Evolutionary conservation across 2,329 filamentous ascomycete genomes (phyloP).

Genomic region (Scortechinia acanthostroma): DNA sequence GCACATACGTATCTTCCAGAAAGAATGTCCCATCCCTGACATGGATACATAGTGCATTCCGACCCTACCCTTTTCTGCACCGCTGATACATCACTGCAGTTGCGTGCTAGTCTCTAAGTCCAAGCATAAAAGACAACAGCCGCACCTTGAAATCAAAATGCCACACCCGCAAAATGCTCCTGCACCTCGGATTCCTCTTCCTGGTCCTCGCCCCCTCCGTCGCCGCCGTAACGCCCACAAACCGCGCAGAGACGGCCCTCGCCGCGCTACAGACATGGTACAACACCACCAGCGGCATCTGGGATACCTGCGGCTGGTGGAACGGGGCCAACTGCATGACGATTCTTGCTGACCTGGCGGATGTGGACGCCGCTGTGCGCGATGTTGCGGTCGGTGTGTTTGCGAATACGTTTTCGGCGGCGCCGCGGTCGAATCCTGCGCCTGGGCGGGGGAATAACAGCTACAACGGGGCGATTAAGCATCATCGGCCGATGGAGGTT

Average conservation of each 20-base stretch:
- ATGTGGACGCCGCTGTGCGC: conserved; percentile 21
- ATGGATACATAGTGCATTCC: too few species aligned
- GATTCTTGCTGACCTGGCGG: conserved; percentile 45
- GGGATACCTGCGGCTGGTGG: conserved; percentile 66
- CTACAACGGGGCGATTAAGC: background rate
- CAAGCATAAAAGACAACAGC: too few species aligned
- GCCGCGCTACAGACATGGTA: conserved; percentile 53
- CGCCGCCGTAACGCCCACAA: background rate
- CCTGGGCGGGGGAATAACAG: too few species aligned
- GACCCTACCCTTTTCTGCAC: too few species aligned
- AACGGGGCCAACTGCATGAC: conserved; percentile 64
- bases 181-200: too few species aligned
- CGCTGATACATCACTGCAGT: too few species aligned
- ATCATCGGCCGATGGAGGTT: background rate
- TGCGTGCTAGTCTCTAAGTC: too few species aligned
- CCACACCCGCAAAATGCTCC: too few species aligned
- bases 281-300: conserved; percentile 49
- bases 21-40: too few species aligned
- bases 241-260: conserved; percentile 13
- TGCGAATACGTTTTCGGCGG: background rate
- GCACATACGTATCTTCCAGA: too few species aligned
- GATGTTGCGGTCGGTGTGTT: background rate
- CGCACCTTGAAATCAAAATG: too few species aligned
- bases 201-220: background rate
- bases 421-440: background rate